Conservation (phyloP, 2,329 filamentous ascomycete species). For the Emmonsia crescens region DNA sequence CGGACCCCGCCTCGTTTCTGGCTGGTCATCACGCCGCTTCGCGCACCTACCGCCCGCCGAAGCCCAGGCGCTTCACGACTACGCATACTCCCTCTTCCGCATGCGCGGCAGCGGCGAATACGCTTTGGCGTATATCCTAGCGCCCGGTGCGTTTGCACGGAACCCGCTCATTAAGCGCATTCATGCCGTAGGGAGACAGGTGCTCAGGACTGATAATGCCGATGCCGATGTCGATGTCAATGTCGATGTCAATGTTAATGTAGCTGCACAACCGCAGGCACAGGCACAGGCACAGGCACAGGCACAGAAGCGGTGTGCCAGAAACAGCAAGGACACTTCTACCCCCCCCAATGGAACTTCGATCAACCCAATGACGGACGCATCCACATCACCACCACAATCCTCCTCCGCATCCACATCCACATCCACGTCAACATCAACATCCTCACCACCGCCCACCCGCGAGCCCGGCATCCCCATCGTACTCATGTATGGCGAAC, state of each 20-base stretch:
- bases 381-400: neutral
- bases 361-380: neutral
- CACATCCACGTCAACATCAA: conserved; percentile 21
- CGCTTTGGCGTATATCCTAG: conserved; percentile 81
- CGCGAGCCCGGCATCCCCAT: conserved; percentile 64
- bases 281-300: conserved; percentile 1
- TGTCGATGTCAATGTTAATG: no score
- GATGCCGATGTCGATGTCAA: no score
- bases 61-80: conserved; percentile 76
- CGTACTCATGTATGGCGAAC: conserved; percentile 91
- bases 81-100: conserved; percentile 88
- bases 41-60: conserved; percentile 74
- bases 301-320: neutral
- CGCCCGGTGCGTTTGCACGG: conserved; percentile 84
- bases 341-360: neutral
- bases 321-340: neutral
- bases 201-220: conserved; percentile 8
- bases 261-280: neutral
- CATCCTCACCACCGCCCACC: conserved; percentile 17
- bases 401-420: conserved; percentile 5
- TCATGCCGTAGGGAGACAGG: conserved; percentile 71
- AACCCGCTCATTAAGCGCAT: conserved; percentile 80
- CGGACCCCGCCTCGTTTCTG: conserved; percentile 82
- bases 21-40: conserved; percentile 89
- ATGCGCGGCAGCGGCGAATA: conserved; percentile 91